A percentile compares a stretch with the other conserved stretches of the same genome.
phyloP scores from a whole-genome alignment of 768 basidiomycete species.

The Imleria badia region DNA sequence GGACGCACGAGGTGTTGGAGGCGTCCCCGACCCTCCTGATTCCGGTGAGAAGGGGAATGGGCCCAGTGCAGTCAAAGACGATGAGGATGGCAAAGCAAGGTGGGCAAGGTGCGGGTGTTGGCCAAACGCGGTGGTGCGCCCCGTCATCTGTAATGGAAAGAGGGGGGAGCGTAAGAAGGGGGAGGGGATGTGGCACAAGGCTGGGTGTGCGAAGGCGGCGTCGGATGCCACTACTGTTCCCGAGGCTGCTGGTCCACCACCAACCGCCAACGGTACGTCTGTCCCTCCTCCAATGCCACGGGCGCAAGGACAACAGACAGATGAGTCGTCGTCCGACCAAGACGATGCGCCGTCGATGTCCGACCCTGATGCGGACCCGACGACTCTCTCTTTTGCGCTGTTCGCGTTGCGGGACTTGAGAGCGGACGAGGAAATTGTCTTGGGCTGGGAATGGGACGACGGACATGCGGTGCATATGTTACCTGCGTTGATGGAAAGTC shows the following conservation, averaged over 20 bases:
- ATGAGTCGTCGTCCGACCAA: conserved; percentile 17
- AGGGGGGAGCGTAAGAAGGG: conserved; percentile 21
- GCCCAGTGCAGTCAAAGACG: conserved; percentile 29
- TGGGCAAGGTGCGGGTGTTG: conserved; percentile 53
- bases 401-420: conserved; percentile 77
- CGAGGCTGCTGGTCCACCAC: not conserved
- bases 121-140: conserved; percentile 47
- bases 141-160: conserved; percentile 38
- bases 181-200: conserved; percentile 15
- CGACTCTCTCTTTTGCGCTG: conserved; percentile 67
- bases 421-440: conserved; percentile 79
- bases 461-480: conserved; percentile 78
- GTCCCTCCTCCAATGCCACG: conserved; percentile 8
- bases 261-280: conserved; percentile 9
- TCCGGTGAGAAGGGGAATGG: not conserved
- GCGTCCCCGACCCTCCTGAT: conserved; percentile 32
- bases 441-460: conserved; percentile 99
- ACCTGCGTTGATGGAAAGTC: conserved; percentile 62
- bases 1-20: conserved; percentile 73
- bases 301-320: conserved; percentile 10
- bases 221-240: not conserved
- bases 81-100: conserved; percentile 51
- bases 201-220: conserved; percentile 14
- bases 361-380: conserved; percentile 28
- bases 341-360: conserved; percentile 14